Conservation (phyloP, 2,329 filamentous ascomycete genomes). For the Sphaerostilbella broomeana region DNA sequence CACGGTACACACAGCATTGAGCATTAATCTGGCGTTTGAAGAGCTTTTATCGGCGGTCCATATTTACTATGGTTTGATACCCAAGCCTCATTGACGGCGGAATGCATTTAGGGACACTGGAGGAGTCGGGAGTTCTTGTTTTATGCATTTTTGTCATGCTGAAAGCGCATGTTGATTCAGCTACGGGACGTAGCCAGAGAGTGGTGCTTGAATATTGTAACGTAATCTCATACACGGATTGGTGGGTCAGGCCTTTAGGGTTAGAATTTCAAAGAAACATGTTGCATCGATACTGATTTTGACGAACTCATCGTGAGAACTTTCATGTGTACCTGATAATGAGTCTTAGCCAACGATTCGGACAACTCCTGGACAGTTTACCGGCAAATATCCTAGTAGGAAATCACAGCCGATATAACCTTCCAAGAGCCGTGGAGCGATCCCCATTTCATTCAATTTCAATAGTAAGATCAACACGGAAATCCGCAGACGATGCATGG, state of each 20-base stretch:
- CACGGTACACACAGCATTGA: constrained; percentile 15
- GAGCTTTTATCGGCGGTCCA: constrained; percentile 14
- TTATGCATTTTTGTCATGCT: constrained; percentile 10
- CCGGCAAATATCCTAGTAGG: constrained; percentile 11
- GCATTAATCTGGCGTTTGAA: constrained; percentile 14
- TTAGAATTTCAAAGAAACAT: constrained; percentile 10
- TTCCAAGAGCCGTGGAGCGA: not conserved
- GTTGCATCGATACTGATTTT: not conserved
- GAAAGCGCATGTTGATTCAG: constrained; percentile 7
- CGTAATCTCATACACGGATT: constrained; percentile 8
- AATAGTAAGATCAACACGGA: too few species aligned
- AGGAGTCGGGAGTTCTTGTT: constrained; percentile 14
- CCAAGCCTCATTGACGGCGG: constrained; percentile 13
- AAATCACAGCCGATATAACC: constrained; percentile 12
- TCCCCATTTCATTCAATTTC: not conserved
- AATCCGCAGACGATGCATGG: too few species aligned
- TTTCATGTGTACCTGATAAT: constrained; percentile 8
- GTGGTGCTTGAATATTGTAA: constrained; percentile 12
- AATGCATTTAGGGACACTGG: constrained; percentile 11
- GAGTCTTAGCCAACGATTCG: constrained; percentile 15
- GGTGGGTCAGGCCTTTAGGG: constrained; percentile 8
- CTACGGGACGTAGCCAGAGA: constrained; percentile 8
- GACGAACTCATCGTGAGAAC: not conserved
- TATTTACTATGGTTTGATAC: constrained; percentile 16
- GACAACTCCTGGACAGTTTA: constrained; percentile 12